These are phyloP conservation scores for Rhodocollybia butyracea DNA, from an alignment of 768 basidiomycete genomes.

Conservation along the genomic window DNA sequence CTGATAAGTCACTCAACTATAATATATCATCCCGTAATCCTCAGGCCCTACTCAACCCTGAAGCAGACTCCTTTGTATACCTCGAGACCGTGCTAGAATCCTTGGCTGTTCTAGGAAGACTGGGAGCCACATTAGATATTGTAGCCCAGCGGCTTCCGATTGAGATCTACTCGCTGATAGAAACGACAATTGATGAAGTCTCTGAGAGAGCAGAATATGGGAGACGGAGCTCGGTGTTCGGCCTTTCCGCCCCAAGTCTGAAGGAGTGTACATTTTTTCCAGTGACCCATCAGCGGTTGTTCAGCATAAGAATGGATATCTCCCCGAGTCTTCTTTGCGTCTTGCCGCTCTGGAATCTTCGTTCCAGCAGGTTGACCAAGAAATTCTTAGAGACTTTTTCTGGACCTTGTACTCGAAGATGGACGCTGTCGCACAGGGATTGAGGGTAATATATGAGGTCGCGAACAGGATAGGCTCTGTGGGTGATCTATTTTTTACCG, in stretches of 20 bases:
- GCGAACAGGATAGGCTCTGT: conserved; percentile 89
- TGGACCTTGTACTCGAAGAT: conserved; percentile 97
- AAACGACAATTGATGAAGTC: conserved; percentile 86
- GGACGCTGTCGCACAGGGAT: conserved; percentile 88
- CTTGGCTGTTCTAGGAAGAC: conserved; percentile 85
- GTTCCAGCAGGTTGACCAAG: conserved; percentile 72
- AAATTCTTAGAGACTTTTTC: conserved; percentile 87
- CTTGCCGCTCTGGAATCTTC: conserved; percentile 73
- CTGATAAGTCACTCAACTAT: not conserved
- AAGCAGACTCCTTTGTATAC: conserved; percentile 90
- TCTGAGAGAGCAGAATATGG: conserved; percentile 86
- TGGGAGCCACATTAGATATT: conserved; percentile 80
- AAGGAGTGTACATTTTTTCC: conserved; percentile 52
- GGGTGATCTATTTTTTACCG: conserved; percentile 29
- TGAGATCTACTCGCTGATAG: conserved; percentile 84
- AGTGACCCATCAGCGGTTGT: conserved; percentile 22
- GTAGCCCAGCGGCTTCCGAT: conserved; percentile 77
- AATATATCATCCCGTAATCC: not conserved
- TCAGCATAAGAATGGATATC: conserved; percentile 25
- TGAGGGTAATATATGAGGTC: conserved; percentile 88
- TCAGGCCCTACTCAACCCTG: conserved; percentile 55
- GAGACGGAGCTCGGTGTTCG: conserved; percentile 41
- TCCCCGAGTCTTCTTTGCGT: conserved; percentile 56
- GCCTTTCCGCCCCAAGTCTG: conserved; percentile 36
- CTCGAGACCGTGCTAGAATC: conserved; percentile 92